phyloP scores from a whole-genome alignment of 2,329 filamentous ascomycete genomes.

The Penicillium vulpinum region DNA sequence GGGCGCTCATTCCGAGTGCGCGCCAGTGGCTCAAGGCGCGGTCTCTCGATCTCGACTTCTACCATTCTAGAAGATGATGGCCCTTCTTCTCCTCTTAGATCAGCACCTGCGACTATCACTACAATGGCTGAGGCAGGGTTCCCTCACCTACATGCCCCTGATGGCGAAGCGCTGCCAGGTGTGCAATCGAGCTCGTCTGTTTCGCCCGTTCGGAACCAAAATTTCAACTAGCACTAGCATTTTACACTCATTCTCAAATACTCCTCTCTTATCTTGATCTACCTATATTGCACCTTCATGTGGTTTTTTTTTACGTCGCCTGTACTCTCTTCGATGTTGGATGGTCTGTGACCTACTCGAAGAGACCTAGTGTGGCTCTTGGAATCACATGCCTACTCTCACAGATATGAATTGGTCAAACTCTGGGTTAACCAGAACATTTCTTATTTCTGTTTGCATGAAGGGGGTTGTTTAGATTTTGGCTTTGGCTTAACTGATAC shows the following conservation, averaged over 20 bases:
- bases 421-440: constrained; percentile 7
- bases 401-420: constrained; percentile 16
- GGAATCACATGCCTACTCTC: constrained; percentile 10
- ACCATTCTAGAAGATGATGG: constrained; percentile 33
- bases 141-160: constrained; percentile 15
- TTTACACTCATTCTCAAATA: constrained; percentile 6
- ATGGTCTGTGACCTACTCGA: constrained; percentile 1
- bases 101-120: constrained; percentile 33
- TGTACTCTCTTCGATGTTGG: constrained; percentile 4
- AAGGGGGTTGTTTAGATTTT: constrained; percentile 15
- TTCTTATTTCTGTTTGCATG: constrained; percentile 18
- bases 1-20: constrained; percentile 37
- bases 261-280: constrained; percentile 13
- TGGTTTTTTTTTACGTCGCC: constrained; percentile 7
- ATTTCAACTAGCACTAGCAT: constrained; percentile 14
- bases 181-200: constrained; percentile 22
- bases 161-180: constrained; percentile 30
- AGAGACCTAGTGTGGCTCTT: constrained; percentile 1
- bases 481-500: constrained; percentile 24
- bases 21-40: constrained; percentile 33
- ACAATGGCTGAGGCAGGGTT: constrained; percentile 30
- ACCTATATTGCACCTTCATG: constrained; percentile 18
- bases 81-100: constrained; percentile 28
- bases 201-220: constrained; percentile 18
- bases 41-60: constrained; percentile 32